phyloP scores from a whole-genome alignment of 2,329 filamentous ascomycete species.

The Bipolaris gigantea region DNA sequence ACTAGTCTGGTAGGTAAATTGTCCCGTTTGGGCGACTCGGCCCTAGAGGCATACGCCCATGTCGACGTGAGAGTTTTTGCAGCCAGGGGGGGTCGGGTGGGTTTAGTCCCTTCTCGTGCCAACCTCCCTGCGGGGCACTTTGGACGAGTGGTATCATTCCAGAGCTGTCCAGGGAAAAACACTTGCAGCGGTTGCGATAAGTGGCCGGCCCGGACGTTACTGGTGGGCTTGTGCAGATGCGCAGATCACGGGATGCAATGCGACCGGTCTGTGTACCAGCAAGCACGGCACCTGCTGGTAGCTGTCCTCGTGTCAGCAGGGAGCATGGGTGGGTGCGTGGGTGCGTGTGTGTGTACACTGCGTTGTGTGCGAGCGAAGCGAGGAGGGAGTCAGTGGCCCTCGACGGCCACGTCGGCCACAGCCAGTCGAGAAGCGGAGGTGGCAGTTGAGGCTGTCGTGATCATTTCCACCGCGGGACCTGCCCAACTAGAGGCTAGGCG shows the following conservation, averaged over 20 bases:
- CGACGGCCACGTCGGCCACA: conserved; percentile 17
- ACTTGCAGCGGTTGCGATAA: conserved; percentile 47
- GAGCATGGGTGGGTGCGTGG: no score
- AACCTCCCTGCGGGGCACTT: conserved; percentile 35
- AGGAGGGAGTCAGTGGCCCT: conserved; percentile 1
- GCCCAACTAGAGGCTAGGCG: conserved; percentile 26
- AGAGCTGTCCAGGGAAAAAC: conserved; percentile 34
- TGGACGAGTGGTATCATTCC: conserved; percentile 23
- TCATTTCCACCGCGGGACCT: conserved; percentile 40
- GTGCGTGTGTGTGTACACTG: no score
- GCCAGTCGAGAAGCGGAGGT: conserved; percentile 3
- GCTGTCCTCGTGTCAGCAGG: conserved; percentile 18
- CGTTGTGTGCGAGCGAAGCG: no score
- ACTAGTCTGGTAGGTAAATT: conserved; percentile 39
- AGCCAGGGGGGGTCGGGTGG: conserved; percentile 27
- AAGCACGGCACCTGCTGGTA: background rate
- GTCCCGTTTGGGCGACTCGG: conserved; percentile 28
- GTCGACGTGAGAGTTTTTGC: conserved; percentile 19
- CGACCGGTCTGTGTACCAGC: conserved; percentile 28
- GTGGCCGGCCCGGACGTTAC: conserved; percentile 45
- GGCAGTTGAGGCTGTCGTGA: conserved; percentile 28
- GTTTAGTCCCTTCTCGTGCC: conserved; percentile 28
- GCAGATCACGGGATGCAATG: conserved; percentile 39
- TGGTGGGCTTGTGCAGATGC: conserved; percentile 35
- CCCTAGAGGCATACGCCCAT: conserved; percentile 16